A percentile compares a stretch with the other conserved stretches of the same genome.
These are phyloP conservation scores for Cicer cuneatum DNA, from an alignment of 306 rosid genomes.

Conservation along the genomic window DNA sequence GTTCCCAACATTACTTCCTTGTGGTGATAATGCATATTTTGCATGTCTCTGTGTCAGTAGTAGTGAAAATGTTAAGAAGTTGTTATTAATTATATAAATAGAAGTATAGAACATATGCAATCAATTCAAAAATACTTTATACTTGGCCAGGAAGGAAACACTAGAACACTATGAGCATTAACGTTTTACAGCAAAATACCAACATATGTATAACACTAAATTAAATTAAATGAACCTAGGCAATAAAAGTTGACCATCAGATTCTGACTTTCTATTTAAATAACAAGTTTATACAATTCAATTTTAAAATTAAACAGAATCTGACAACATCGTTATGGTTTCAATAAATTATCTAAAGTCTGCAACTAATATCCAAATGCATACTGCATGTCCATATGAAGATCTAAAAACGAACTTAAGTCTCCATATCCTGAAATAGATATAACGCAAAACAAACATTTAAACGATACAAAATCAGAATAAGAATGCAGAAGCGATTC, in stretches of 20 bases:
- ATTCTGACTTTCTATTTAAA: neutral
- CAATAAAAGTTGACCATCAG: neutral
- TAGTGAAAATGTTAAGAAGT: conserved; percentile 29
- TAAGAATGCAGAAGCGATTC: neutral
- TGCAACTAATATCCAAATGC: neutral
- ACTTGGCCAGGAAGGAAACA: neutral
- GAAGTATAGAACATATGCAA: conserved; percentile 31
- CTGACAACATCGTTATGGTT: neutral
- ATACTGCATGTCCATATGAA: neutral
- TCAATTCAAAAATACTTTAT: conserved; percentile 34
- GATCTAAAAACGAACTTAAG: conserved; percentile 1
- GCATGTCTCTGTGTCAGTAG: conserved; percentile 55
- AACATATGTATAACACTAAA: neutral
- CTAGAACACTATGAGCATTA: neutral
- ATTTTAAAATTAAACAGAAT: conserved; percentile 19
- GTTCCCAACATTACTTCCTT: conserved; percentile 59
- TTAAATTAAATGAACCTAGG: conserved; percentile 26
- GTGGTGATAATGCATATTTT: conserved; percentile 61
- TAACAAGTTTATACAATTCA: neutral
- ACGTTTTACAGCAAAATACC: neutral
- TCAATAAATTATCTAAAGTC: neutral
- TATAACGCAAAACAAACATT: conserved; percentile 8
- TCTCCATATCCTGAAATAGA: neutral
- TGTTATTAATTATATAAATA: neutral
- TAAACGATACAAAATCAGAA: conserved; percentile 15